Evolutionary conservation across 1,139 yeast genomes (phyloP).

Genomic region (Schizosaccharomyces versatilis): DNA sequence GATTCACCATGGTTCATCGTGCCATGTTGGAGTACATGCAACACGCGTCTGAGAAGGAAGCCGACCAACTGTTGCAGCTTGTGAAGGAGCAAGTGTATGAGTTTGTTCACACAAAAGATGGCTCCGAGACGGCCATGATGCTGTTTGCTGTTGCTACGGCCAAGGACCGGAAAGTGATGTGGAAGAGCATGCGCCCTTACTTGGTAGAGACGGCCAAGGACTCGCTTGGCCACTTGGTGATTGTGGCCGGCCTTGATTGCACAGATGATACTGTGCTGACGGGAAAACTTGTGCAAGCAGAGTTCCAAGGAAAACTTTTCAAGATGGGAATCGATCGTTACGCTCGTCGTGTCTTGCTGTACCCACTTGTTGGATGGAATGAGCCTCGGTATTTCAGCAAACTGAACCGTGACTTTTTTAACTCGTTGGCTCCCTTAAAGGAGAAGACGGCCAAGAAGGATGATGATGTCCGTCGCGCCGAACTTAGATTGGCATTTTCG

Average conservation of each 20-base stretch:
- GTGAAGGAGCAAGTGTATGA: conserved; percentile 80
- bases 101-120: conserved; percentile 85
- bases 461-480: conserved; percentile 49
- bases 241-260: conserved; percentile 57
- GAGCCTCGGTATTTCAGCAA: conserved; percentile 62
- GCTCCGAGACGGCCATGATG: conserved; percentile 69
- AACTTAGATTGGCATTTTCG: conserved; percentile 41
- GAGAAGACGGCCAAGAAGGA: conserved; percentile 61
- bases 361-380: conserved; percentile 55
- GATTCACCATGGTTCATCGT: conserved; percentile 87
- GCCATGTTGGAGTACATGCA: conserved; percentile 78
- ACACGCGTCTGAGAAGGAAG: conserved; percentile 47
- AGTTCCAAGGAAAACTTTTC: conserved; percentile 39
- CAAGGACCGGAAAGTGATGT: conserved; percentile 66
- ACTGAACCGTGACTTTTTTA: conserved; percentile 35
- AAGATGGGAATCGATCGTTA: conserved; percentile 47
- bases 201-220: conserved; percentile 53
- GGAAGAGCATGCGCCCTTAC: conserved; percentile 54
- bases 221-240: conserved; percentile 67
- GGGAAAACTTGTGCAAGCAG: conserved; percentile 30
- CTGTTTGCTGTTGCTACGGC: conserved; percentile 69
- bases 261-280: conserved; percentile 85
- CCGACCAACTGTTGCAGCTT: conserved; percentile 62
- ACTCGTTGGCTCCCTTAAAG: conserved; percentile 42
- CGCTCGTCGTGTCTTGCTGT: conserved; percentile 75